Evolutionary conservation across 1,284 basidiomycete genomes (phyloP), one percentile per base, ranked within the genome.

Genomic region (Sporisorium reilianum): DNA sequence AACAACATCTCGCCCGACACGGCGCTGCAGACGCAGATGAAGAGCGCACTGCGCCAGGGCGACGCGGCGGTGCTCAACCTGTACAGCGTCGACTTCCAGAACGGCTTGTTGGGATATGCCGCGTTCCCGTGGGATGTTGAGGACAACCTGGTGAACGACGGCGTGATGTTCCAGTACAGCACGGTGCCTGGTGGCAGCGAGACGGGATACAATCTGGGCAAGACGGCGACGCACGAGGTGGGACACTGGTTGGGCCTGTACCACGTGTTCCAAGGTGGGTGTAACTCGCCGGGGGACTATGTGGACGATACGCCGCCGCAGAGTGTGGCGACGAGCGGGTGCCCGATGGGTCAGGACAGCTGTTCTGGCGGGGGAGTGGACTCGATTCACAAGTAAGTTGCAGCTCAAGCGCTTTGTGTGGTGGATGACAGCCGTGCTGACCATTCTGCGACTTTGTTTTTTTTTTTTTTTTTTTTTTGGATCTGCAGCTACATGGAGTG

Each of bases 181-280:
- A 87, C 88, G 12, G 80, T 89, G 3, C 89, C 89, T 2, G 88
- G 88, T 22, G 89, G 88, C 7, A 85, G 83, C 55, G 82, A 87
- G 16, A 70, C 81, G 26, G 85, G 85, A 60, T 89, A 88, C 83
- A 87, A 89, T 80, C 78, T 86, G 63, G 88, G 89, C 54, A 73
- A 88, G 86, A 89, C 89, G 11, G 78, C 88, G 44, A 88, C 88
- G 5, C 89, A 90, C 77, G 89, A 90, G 80, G 88, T 87, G 49
- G 77, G 73, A 1, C 68, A 76, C 46, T 81, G 77, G 78, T 46
- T 89, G 72, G 89, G 89, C 36, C 85, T 89, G 38, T 89, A 88
- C 83, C 89, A 90, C 80, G 88, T 89, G 36, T 90, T 89, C 86
- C 87, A 89, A 77, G 89, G 88, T 28, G 89, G 89, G 5, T 89